Evolutionary conservation across 2,329 filamentous ascomycete species (phyloP), one percentile per base, ranked within the genome.

Genomic region (Curvularia hawaiiensis): DNA sequence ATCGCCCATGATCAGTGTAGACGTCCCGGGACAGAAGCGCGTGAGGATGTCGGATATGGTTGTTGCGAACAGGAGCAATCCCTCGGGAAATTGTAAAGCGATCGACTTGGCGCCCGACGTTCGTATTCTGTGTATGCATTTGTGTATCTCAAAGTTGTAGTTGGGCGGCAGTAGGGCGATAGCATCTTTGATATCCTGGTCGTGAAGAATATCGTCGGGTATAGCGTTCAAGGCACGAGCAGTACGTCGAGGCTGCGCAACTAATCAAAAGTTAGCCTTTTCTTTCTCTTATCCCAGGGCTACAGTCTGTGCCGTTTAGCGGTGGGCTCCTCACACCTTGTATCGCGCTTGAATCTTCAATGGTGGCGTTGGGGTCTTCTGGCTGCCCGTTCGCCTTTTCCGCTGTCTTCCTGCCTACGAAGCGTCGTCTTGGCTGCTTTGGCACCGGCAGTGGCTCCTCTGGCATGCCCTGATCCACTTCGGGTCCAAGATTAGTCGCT

Each of bases 1-100:
- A 75, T 99, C 95, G 60, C 95, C 95, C 95, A 99, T 99, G 76
- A 99, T 99, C 52, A 98, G 83, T 2, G 94, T 98, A 75, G 96
- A 91, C 40, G 90, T 89, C 1, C 90, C 92, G 0, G 92, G 90
- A 72, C 95, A 99, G 80, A 99, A 99, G 73, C 93, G 90, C 0
- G 90, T 91, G 47, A 99, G 82, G 68, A 99, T 98, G 74, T 99
- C 95, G 3, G 95, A 97, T 66, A 99, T 94, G 35, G 95, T 99
- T 26, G 95, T 98, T 22, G 95, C 95, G 75, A 99, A 99, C 55
- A 99, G 82, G 28, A 99, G 85, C 1, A 99, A 84, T 1, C 95
- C 95, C 77, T 99, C 96, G 5, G 95, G 95, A 83, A 99, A 95
- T 77, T 99, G 95, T n/a, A 99, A 83, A 0, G 94, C 96, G 2